Evolutionary conservation across 306 rosid species (phyloP).

Genomic region (Quercus ilex): DNA sequence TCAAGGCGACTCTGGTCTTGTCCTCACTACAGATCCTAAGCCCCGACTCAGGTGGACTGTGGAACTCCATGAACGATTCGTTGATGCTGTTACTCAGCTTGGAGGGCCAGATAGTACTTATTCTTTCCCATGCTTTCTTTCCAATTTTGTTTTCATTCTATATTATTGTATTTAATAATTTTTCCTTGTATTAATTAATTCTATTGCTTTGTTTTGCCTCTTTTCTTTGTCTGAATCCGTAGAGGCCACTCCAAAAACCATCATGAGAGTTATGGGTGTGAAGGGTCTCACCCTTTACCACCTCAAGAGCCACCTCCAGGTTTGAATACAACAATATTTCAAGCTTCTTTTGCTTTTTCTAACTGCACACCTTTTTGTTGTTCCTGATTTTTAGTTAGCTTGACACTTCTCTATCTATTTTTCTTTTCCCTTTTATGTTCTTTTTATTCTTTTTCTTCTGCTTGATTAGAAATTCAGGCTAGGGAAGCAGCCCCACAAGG

Average conservation of each 20-base stretch:
- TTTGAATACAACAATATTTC: conserved; percentile 33
- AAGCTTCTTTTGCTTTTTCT: conserved; percentile 25
- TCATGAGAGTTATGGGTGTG: conserved; percentile 99
- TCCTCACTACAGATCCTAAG: conserved; percentile 97
- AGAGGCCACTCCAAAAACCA: conserved; percentile 99
- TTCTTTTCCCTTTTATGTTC: not conserved
- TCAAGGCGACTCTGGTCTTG: conserved; percentile 97
- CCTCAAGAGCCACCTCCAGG: conserved; percentile 99
- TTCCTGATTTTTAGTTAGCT: conserved; percentile 9
- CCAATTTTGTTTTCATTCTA: not conserved
- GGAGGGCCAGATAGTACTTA: conserved; percentile 97
- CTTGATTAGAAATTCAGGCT: conserved; percentile 81
- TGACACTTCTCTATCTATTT: conserved; percentile 3
- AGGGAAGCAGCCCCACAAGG: conserved; percentile 99
- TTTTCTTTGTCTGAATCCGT: conserved; percentile 3
- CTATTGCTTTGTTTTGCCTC: not conserved
- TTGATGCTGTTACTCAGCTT: conserved; percentile 97
- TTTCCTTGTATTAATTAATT: not conserved
- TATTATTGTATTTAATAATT: not conserved
- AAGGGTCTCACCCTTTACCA: conserved; percentile 99
- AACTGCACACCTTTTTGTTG: conserved; percentile 10
- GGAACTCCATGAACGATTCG: conserved; percentile 97
- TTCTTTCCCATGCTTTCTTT: not conserved
- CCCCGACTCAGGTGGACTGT: conserved; percentile 99
- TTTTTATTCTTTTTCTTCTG: conserved; percentile 27